A percentile compares a stretch with the other conserved stretches of the same genome.
Evolutionary conservation across 768 basidiomycete species (phyloP).

Genomic region (Leccinum incarnatum): DNA sequence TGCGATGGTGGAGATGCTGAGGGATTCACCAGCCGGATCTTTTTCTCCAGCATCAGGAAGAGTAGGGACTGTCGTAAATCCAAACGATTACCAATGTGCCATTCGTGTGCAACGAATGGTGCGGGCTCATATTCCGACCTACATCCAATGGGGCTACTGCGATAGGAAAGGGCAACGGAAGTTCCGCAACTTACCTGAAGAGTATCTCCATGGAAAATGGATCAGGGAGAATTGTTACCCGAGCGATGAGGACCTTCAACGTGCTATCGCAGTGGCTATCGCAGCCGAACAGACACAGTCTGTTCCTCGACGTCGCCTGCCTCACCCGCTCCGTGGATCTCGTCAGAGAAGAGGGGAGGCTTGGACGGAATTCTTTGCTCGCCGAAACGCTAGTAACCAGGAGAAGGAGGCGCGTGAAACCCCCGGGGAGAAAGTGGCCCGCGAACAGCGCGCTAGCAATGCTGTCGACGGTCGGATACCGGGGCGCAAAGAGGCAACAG

Average conservation of each 20-base stretch:
- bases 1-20: neutral
- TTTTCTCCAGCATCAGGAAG: neutral
- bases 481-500: neutral
- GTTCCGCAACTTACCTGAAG: neutral
- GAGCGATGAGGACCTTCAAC: neutral
- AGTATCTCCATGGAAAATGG: neutral
- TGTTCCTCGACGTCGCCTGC: neutral
- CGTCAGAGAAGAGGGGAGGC: neutral
- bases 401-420: neutral
- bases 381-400: neutral
- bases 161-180: neutral
- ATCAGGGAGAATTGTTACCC: neutral
- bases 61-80: neutral
- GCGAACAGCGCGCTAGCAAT: neutral
- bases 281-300: neutral
- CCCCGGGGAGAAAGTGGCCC: neutral
- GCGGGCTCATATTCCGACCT: neutral
- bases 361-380: neutral
- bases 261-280: neutral
- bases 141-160: neutral
- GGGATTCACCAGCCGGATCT: neutral
- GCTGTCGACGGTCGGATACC: neutral
- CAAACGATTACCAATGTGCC: neutral
- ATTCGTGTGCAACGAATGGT: neutral
- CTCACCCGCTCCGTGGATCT: neutral